Evolutionary conservation across 2,329 filamentous ascomycete genomes (phyloP).

Genomic region (Paecilomyces dactylethromorphus): DNA sequence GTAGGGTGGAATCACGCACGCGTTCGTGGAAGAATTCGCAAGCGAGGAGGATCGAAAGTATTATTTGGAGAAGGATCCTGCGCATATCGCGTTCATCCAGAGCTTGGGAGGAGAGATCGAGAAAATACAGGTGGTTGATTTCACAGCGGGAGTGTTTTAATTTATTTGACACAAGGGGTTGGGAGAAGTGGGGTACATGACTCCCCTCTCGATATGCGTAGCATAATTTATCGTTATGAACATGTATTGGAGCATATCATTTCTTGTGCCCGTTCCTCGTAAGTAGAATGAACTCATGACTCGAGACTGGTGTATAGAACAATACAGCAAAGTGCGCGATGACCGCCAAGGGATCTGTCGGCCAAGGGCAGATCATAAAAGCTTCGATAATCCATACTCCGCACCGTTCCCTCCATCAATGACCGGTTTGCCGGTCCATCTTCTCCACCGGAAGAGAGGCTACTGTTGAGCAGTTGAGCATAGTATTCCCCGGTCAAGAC

Average conservation of each 20-base stretch:
- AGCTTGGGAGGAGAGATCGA: not conserved
- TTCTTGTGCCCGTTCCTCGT: too few relatives aligned
- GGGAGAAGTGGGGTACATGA: not conserved
- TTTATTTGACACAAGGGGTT: not conserved
- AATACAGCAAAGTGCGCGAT: too few relatives aligned
- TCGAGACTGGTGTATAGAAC: too few relatives aligned
- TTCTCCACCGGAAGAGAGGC: not conserved
- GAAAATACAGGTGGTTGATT: not conserved
- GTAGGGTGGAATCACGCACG: slow-evolving; percentile 55
- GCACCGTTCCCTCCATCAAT: not conserved
- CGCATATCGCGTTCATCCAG: slow-evolving; percentile 48
- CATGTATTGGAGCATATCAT: too few relatives aligned
- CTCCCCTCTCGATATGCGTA: not conserved
- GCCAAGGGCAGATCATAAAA: not conserved
- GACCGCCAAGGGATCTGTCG: not conserved
- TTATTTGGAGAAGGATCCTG: slow-evolving; percentile 56
- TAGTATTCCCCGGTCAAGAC: not conserved
- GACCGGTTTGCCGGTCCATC: not conserved
- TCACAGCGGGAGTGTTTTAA: not conserved
- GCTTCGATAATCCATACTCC: not conserved
- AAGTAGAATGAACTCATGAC: too few relatives aligned
- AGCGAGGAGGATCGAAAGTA: slow-evolving; percentile 55
- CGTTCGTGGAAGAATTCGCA: slow-evolving; percentile 58
- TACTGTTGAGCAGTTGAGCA: not conserved
- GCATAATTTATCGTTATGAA: too few relatives aligned